Conservation (phyloP, 495 filamentous ascomycete species). For the Penicillium daleae region DNA sequence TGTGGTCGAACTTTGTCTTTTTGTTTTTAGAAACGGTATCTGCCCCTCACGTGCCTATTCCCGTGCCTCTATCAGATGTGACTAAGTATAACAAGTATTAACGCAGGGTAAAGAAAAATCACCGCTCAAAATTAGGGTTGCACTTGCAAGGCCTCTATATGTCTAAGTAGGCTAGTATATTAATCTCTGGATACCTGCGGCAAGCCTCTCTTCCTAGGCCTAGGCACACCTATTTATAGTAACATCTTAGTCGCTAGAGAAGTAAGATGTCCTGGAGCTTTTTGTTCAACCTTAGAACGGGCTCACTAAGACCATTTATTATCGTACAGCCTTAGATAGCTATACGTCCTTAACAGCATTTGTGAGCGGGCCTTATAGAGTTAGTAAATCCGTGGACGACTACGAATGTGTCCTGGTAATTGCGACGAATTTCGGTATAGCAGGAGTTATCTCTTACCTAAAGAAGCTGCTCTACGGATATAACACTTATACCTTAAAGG, state of each 20-base stretch:
- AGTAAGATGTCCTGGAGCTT: constrained; percentile 26
- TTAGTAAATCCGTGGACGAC: constrained; percentile 19
- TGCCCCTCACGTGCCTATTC: too few relatives aligned
- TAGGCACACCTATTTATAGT: constrained; percentile 41
- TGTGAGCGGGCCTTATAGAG: constrained; percentile 25
- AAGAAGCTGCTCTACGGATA: constrained; percentile 37
- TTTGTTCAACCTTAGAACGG: constrained; percentile 26
- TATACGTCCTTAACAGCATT: constrained; percentile 13
- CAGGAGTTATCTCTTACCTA: constrained; percentile 30
- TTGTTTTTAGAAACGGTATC: too few relatives aligned
- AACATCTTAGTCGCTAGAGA: constrained; percentile 31
- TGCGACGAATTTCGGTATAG: constrained; percentile 29
- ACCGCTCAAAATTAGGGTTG: too few relatives aligned
- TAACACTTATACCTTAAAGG: constrained; percentile 23
- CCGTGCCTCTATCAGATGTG: too few relatives aligned
- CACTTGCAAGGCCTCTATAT: too few relatives aligned
- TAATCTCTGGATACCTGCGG: constrained; percentile 28
- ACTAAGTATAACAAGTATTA: too few relatives aligned
- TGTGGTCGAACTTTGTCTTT: too few relatives aligned
- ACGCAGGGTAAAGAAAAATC: too few relatives aligned
- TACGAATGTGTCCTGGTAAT: constrained; percentile 19
- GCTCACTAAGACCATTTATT: constrained; percentile 25
- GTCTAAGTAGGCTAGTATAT: constrained; percentile 35
- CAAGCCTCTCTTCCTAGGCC: constrained; percentile 27
- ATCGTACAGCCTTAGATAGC: constrained; percentile 17